phyloP scores from a whole-genome alignment of 768 basidiomycete species.

The Coprinellus micaceus region DNA sequence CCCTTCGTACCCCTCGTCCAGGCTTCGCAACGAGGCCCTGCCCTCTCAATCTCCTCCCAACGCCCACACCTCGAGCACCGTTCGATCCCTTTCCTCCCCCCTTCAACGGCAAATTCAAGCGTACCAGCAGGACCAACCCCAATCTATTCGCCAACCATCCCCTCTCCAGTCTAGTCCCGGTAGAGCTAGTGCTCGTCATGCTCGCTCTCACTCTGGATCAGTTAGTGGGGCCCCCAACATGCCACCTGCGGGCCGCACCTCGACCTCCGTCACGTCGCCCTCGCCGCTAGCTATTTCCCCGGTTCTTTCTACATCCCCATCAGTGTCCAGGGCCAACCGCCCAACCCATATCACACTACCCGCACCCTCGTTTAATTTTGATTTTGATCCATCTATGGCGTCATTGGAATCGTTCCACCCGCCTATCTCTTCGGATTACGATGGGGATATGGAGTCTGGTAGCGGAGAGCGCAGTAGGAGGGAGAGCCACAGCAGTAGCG shows the following conservation, averaged over 20 bases:
- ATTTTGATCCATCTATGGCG: constrained; percentile 5
- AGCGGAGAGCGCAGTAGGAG: too few species aligned
- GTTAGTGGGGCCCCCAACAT: background rate
- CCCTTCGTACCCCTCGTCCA: background rate
- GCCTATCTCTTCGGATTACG: constrained; percentile 3
- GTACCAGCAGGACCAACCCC: background rate
- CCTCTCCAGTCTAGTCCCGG: background rate
- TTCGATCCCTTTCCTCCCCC: background rate
- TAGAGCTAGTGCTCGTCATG: background rate
- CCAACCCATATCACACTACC: constrained; percentile 6
- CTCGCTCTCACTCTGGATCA: background rate
- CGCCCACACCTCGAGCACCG: background rate
- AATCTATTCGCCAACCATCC: background rate
- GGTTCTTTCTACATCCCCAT: background rate
- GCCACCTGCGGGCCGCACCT: background rate
- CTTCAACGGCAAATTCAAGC: background rate
- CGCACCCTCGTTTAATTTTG: constrained; percentile 6
- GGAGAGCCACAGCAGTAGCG: background rate
- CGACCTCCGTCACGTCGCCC: background rate
- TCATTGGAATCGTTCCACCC: constrained; percentile 7
- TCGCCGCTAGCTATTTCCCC: background rate
- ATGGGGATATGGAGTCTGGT: constrained; percentile 1
- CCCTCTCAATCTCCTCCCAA: background rate
- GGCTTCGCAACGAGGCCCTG: background rate
- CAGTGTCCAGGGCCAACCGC: constrained; percentile 1